A percentile compares a stretch with the other conserved stretches of the same genome.
phyloP scores from a whole-genome alignment of 768 basidiomycete genomes.

The Rhodotorula diobovata region DNA sequence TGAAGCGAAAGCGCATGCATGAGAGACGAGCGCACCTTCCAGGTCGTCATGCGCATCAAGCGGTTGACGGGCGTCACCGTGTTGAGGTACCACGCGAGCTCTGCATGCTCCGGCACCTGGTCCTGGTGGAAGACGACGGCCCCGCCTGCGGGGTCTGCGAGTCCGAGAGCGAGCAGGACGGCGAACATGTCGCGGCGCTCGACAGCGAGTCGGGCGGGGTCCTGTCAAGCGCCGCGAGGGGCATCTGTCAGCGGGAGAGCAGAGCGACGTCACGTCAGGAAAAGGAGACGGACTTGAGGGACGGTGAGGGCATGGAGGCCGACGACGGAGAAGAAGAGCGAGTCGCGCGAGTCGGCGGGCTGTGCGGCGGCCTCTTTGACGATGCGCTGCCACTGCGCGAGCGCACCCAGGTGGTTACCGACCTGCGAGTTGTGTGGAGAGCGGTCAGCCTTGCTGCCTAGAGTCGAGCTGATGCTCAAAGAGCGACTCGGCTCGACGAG shows the following conservation, averaged over 20 bases:
- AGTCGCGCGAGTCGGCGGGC: constrained; percentile 56
- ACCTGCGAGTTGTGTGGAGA: constrained; percentile 54
- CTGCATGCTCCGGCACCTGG: constrained; percentile 75
- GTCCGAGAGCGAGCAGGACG: constrained; percentile 73
- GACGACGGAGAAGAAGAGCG: constrained; percentile 77
- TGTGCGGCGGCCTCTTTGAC: constrained; percentile 53
- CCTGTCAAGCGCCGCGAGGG: too few species aligned
- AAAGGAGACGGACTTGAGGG: constrained; percentile 56
- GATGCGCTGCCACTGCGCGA: constrained; percentile 80
- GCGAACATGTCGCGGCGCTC: constrained; percentile 76
- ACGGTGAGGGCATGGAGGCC: constrained; percentile 92
- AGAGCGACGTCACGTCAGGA: background rate
- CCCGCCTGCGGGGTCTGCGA: constrained; percentile 65
- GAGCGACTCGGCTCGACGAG: background rate
- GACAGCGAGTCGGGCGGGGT: constrained; percentile 59
- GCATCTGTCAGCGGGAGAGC: too few species aligned
- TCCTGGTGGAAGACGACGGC: constrained; percentile 73
- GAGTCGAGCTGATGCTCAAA: too few species aligned
- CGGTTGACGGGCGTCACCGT: constrained; percentile 79
- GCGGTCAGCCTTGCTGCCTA: constrained; percentile 6
- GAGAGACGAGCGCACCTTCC: constrained; percentile 64
- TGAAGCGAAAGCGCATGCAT: background rate
- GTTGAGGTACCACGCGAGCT: constrained; percentile 83
- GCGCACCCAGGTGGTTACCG: constrained; percentile 87
- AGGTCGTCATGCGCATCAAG: constrained; percentile 86